A percentile compares a stretch with the other conserved stretches of the same genome.
These are phyloP conservation scores for Kwoniella europaea DNA, from an alignment of 768 basidiomycete species.

Conservation along the genomic window DNA sequence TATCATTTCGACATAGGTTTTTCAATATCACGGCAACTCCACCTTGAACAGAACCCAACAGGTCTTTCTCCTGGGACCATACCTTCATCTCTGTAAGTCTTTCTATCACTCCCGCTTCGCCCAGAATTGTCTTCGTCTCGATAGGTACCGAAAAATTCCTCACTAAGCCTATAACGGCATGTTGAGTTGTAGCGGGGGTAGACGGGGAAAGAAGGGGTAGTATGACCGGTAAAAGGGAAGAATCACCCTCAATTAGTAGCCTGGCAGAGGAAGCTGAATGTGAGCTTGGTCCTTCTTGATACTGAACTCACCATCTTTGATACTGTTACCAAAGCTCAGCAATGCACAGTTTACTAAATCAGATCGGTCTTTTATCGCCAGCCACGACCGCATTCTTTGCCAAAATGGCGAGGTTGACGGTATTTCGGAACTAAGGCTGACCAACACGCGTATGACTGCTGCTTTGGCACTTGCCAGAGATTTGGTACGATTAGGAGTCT, in stretches of 20 bases:
- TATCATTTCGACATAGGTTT: conserved; percentile 77
- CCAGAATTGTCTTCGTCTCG: conserved; percentile 67
- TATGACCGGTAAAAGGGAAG: conserved; percentile 5
- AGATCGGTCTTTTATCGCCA: conserved; percentile 18
- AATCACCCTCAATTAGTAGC: not conserved
- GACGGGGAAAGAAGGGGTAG: conserved; percentile 17
- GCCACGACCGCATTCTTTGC: conserved; percentile 37
- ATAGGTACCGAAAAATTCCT: conserved; percentile 73
- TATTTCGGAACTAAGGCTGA: conserved; percentile 25
- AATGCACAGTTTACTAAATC: conserved; percentile 44
- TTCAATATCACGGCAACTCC: conserved; percentile 86
- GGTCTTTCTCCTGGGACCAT: conserved; percentile 75
- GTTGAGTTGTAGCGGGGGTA: conserved; percentile 68
- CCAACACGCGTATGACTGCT: conserved; percentile 27
- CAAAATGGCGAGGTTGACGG: conserved; percentile 23
- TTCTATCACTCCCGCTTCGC: conserved; percentile 69
- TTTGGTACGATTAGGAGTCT: conserved; percentile 1
- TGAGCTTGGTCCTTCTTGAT: not conserved
- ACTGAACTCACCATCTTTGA: conserved; percentile 39
- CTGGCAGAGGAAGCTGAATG: conserved; percentile 21
- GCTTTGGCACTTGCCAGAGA: conserved; percentile 29
- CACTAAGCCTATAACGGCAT: conserved; percentile 82
- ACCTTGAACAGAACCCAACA: conserved; percentile 84
- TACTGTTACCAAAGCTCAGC: conserved; percentile 45
- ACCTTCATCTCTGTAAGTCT: conserved; percentile 68